Evolutionary conservation across 306 rosid species (phyloP).

Genomic region (Pueraria montana): DNA sequence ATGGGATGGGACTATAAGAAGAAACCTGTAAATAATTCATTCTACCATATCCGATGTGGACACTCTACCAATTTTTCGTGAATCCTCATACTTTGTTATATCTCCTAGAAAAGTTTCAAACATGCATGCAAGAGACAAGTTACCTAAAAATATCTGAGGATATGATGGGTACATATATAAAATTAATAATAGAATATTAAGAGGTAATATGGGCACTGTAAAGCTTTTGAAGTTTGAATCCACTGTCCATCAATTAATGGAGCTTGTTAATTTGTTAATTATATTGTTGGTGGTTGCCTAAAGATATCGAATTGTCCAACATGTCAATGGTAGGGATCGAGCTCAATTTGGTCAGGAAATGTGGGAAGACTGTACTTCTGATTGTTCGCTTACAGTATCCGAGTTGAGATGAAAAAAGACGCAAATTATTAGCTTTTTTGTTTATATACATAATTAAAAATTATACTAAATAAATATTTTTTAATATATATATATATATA

Average conservation of each 20-base stretch:
- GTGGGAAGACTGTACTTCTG: too few species aligned
- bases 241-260: neutral
- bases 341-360: too few species aligned
- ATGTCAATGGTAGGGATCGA: too few species aligned
- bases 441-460: too few species aligned
- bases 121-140: conserved; percentile 23
- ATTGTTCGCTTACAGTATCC: too few species aligned
- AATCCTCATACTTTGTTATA: neutral
- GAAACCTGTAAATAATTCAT: too few species aligned
- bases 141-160: neutral
- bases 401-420: too few species aligned
- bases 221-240: conserved; percentile 19
- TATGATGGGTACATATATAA: neutral
- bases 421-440: too few species aligned
- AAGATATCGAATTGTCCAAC: neutral
- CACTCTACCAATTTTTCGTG: neutral
- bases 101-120: neutral
- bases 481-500: too few species aligned
- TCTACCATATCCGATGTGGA: neutral
- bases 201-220: conserved; percentile 2
- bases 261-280: neutral
- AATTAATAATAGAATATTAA: neutral
- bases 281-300: conserved; percentile 12
- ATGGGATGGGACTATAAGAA: too few species aligned
- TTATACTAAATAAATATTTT: too few species aligned